Percentiles rank a stretch among this genome's conserved stretches.
Conservation (phyloP, 352 stramenopile genomes). For the Phytophthora meadii region DNA sequence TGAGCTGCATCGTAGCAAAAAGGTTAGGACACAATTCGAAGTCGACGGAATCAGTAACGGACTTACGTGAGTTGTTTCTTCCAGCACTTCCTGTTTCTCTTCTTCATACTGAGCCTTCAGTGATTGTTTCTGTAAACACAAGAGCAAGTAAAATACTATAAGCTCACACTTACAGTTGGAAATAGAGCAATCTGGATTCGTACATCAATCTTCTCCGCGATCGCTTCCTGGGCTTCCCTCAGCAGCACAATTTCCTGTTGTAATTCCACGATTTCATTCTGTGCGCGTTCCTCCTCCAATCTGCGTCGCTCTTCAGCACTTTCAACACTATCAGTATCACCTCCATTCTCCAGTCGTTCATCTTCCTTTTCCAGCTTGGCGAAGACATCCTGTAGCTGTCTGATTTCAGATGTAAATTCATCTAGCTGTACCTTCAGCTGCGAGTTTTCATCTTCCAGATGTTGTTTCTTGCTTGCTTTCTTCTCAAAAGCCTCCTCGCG, state of each 20-base stretch:
- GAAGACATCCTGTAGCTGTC: conserved; percentile 62
- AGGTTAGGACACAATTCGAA: too few relatives aligned
- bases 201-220: conserved; percentile 55
- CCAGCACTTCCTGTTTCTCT: conserved; percentile 62
- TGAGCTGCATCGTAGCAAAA: conserved; percentile 39
- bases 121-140: conserved; percentile 48
- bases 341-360: conserved; percentile 32
- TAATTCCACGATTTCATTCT: conserved; percentile 60
- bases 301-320: conserved; percentile 40
- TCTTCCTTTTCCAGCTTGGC: conserved; percentile 44
- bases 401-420: conserved; percentile 53
- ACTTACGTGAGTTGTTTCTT: conserved; percentile 67
- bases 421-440: conserved; percentile 52
- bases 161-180: not conserved
- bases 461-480: conserved; percentile 44
- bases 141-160: conserved; percentile 2
- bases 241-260: conserved; percentile 70
- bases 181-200: not conserved
- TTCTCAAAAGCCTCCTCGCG: conserved; percentile 34
- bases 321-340: conserved; percentile 25
- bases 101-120: conserved; percentile 74
- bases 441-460: conserved; percentile 39
- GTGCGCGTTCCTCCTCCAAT: conserved; percentile 47
- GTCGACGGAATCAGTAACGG: not conserved
- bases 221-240: conserved; percentile 55